Conservation (phyloP, 2,329 filamentous ascomycete species). For the Microsporum audouinii region DNA sequence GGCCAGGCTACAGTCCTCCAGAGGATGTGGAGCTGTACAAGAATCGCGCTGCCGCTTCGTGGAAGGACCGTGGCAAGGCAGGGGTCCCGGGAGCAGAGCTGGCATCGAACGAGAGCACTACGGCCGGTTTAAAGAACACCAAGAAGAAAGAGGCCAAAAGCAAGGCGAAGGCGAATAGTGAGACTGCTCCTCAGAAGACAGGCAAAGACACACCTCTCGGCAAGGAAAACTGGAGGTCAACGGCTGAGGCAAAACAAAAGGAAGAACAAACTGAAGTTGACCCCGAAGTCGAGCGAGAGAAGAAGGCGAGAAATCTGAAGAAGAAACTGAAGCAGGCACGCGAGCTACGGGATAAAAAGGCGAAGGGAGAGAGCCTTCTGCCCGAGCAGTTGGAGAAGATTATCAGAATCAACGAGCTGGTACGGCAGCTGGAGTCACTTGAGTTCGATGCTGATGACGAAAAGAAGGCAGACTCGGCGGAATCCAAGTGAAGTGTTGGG, state of each 20-base stretch:
- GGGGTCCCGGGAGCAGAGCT: slow-evolving; percentile 63
- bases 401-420: slow-evolving; percentile 89
- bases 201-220: slow-evolving; percentile 18
- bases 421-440: slow-evolving; percentile 72
- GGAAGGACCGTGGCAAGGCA: slow-evolving; percentile 60
- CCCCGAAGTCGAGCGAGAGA: slow-evolving; percentile 69
- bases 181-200: slow-evolving; percentile 22
- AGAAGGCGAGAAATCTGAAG: slow-evolving; percentile 79
- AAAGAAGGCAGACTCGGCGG: slow-evolving; percentile 31
- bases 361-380: slow-evolving; percentile 67
- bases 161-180: slow-evolving; percentile 40
- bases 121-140: slow-evolving; percentile 46
- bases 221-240: slow-evolving; percentile 24
- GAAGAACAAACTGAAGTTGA: slow-evolving; percentile 38
- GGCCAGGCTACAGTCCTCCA: slow-evolving; percentile 83
- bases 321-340: slow-evolving; percentile 94
- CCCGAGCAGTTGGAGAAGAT: slow-evolving; percentile 97
- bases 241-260: slow-evolving; percentile 16
- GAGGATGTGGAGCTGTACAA: slow-evolving; percentile 96
- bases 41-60: slow-evolving; percentile 76
- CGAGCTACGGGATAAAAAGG: slow-evolving; percentile 83
- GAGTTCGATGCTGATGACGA: slow-evolving; percentile 75
- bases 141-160: slow-evolving; percentile 61
- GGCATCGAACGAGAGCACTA: slow-evolving; percentile 43
- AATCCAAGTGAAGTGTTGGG: not conserved